Conservation (phyloP, 1,284 basidiomycete species). For the Cystobasidiaceae sp. region DNA sequence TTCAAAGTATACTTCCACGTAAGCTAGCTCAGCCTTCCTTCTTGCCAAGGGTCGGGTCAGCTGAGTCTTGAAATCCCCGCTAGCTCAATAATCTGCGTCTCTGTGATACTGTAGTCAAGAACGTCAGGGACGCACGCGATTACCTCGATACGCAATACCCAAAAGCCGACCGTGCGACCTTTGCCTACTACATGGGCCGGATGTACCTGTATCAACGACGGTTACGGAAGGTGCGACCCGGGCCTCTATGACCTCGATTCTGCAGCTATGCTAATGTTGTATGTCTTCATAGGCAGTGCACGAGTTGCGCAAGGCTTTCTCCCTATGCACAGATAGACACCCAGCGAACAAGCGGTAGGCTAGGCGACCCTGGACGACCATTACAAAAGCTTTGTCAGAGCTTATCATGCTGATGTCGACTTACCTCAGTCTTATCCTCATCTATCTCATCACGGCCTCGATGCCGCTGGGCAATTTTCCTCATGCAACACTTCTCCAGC, state of each 20-base stretch:
- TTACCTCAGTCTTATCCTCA: slow-evolving; percentile 44
- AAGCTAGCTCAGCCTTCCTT: neutral
- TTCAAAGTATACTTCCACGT: slow-evolving; percentile 44
- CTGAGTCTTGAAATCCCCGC: neutral
- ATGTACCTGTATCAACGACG: slow-evolving; percentile 48
- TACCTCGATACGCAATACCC: slow-evolving; percentile 45
- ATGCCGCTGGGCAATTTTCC: slow-evolving; percentile 48
- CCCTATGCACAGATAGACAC: slow-evolving; percentile 39
- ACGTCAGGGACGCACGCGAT: slow-evolving; percentile 46
- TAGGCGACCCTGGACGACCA: neutral
- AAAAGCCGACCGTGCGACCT: slow-evolving; percentile 46
- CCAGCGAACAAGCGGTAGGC: slow-evolving; percentile 9
- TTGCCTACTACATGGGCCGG: slow-evolving; percentile 49
- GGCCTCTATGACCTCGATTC: neutral
- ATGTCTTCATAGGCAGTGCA: slow-evolving; percentile 39
- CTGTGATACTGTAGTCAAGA: slow-evolving; percentile 50
- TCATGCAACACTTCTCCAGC: slow-evolving; percentile 38
- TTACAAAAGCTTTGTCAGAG: too few species aligned
- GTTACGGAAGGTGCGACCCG: slow-evolving; percentile 43
- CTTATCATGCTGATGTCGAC: too few species aligned
- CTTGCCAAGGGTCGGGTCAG: neutral
- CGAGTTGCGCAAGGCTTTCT: slow-evolving; percentile 47
- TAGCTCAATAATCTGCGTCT: slow-evolving; percentile 48
- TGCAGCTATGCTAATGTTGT: neutral
- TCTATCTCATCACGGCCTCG: slow-evolving; percentile 46